Evolutionary conservation across 768 basidiomycete genomes (phyloP), one percentile per base, ranked within the genome.

Genomic region (Leccinum broughii): DNA sequence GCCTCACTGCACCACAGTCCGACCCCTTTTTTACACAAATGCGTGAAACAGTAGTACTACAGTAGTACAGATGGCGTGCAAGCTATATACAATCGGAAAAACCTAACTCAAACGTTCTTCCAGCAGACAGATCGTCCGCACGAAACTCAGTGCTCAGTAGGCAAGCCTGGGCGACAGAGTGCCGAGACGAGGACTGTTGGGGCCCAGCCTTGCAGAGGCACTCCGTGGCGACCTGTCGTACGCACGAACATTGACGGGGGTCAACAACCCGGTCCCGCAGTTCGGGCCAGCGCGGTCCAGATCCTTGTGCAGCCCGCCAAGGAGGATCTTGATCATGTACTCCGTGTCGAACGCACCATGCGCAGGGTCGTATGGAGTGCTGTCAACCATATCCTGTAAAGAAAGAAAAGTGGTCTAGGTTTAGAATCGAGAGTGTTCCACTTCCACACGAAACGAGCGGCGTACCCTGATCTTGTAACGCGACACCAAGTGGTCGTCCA

Each of bases 321-420:
- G 68, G 13, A 74, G 68, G 51, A 74, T 72, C 66, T 75, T 74
- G 17, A 75, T 34, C 74, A 74, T 74, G 60, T 75, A 74, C 50
- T 74, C 74, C 9, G 74, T 70, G 60, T 75, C 69, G 28, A 74
- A 74, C 4, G 50, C 60, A 59, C 74, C 74, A 4, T 69, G 59
- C 17, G 57, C 66, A 48, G 67, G 72, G 52, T 75, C 70, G 51
- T 61, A 82, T 9, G 76, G 75, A 5, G 79, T 79, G 39, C 79
- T 78, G 65, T 82, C 81, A 8, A 83, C 80, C 30, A 82, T 77
- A 59, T 83, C 82, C 70, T 81, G 60, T 49, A 10, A 17, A 52
- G 14, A 26, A 26, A 26, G 26, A 26, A 20, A 51, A 15, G 3
- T 13, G 26, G 30, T 3, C 24, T n/a, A 6, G 2, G 13, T 57